Evolutionary conservation across 257 asterid species (phyloP), one percentile per base, ranked within the genome.

Genomic region (Ocimum tenuiflorum): DNA sequence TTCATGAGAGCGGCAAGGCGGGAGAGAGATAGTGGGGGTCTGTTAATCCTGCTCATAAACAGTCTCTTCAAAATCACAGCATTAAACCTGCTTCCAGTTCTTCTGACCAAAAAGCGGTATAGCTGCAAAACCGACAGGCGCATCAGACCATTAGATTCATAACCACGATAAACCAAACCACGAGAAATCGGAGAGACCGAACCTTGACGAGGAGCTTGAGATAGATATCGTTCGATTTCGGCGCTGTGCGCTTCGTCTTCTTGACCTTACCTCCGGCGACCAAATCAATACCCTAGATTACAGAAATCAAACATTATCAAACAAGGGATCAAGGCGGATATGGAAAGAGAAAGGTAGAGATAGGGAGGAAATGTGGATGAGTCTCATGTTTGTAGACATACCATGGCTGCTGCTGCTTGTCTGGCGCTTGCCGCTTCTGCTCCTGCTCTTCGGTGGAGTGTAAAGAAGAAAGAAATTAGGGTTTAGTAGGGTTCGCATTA

Each of bases 211-310:
- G 85, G 60, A 83, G 86, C 77, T 83, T 83, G 69, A 89, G 82
- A 78, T 89, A 85, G 19, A 89, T 83, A 55, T 89, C 97, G 31
- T 89, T 74, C 56, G 97, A 91, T 60, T 86, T 86, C 0, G 96
- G 91, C 2, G 89, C 89, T 0, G 87, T 83, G 50, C 95, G 88
- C 73, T 89, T 86, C 18, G 96, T 86, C 83, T 88, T 86, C 88
- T 91, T 91, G 69, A 78, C 67, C 86, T 91, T 91, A 57, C 97
- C 97, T 60, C 97, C 96, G 70, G 95, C 96, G 54, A 77, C 81
- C 74, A 91, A 79, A 88, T 91, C 97, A 50, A 88, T 91, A 80
- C 97, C 97, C 96, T 87, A 8, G 4, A 64, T 14, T 23, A 3
- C 33, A 50, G 43, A 27, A 27, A 42, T 14, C 54, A 14, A 23